Evolutionary conservation across 2,329 filamentous ascomycete genomes (phyloP), one percentile per base, ranked within the genome.

Genomic region (Alternaria incomplexa): DNA sequence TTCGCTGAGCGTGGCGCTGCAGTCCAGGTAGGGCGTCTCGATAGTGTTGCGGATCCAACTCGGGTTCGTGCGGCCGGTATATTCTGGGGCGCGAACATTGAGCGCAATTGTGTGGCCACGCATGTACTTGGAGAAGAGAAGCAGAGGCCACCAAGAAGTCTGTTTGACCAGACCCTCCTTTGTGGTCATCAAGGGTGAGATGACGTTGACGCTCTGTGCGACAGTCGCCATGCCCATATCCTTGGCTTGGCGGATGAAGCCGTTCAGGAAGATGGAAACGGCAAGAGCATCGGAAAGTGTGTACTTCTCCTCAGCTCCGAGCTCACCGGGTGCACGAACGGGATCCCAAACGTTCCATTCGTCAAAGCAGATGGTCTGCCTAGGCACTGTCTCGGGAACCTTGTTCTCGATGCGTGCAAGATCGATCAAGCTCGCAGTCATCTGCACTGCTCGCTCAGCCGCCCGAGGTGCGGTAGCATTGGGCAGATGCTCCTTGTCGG

Each of bases 261-360:
- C 90, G 74, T 93, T 93, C 57, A 93, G 83, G 87, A 90, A 93
- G 20, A 91, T 85, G 3, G 86, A 87, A 0, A 93, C 91, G n/a
- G 90, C 91, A 15, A 93, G 83, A 2, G 90, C 90, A 68, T 93
- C 91, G 0, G 89, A 92, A 8, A 93, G 85, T 0, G 89, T 93
- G 81, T 93, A 81, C 48, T 75, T 78, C 75, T 93, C 91, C 79
- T 93, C 91, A 6, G 89, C 91, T 15, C 91, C 91, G 63, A 86
- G 78, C 70, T 91, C 88, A 15, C 91, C 91, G 0, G 90, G 90
- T 0, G 91, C 91, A 9, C 91, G 87, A 56, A 85, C 83, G 0
- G 90, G 90, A 70, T 93, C 90, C 91, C 91, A 94, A 9, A 93
- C 91, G 76, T 93, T 94, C 91, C 91, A 93, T 79, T 93, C 91